Evolutionary conservation across 345 rosid species (phyloP).

Genomic region (Eucalyptus pauciflora): DNA sequence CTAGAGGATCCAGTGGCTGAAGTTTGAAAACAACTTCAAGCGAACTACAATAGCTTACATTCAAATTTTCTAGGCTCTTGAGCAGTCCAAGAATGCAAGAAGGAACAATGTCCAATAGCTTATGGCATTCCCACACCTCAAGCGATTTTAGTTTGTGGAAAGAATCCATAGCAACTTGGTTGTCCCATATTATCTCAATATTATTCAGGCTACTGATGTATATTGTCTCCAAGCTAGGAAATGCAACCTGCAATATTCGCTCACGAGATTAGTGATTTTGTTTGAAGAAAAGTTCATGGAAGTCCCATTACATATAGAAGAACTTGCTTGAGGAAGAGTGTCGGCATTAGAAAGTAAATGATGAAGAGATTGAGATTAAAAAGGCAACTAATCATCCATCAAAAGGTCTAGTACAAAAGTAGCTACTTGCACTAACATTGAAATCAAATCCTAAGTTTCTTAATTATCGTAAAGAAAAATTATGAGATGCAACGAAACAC

Average conservation of each 20-base stretch:
- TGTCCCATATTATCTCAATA: background rate
- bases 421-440: fast-evolving
- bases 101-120: background rate
- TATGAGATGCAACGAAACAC: background rate
- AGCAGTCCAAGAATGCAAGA: background rate
- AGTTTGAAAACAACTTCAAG: background rate
- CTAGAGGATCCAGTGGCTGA: background rate
- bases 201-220: fast-evolving
- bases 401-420: fast-evolving
- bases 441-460: background rate
- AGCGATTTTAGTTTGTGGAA: background rate
- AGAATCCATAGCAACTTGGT: background rate
- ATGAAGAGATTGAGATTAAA: too few relatives aligned
- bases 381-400: background rate
- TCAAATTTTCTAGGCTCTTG: background rate
- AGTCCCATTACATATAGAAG: background rate
- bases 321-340: background rate
- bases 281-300: background rate
- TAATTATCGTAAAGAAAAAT: too few relatives aligned
- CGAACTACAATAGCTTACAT: fast-evolving
- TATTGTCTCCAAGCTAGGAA: background rate
- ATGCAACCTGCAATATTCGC: background rate
- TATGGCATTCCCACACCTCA: fast-evolving
- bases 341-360: fast-evolving
- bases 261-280: background rate